These are phyloP conservation scores for Mucor mucedo DNA, from an alignment of 371 early-diverging fungal species.

Conservation along the genomic window DNA sequence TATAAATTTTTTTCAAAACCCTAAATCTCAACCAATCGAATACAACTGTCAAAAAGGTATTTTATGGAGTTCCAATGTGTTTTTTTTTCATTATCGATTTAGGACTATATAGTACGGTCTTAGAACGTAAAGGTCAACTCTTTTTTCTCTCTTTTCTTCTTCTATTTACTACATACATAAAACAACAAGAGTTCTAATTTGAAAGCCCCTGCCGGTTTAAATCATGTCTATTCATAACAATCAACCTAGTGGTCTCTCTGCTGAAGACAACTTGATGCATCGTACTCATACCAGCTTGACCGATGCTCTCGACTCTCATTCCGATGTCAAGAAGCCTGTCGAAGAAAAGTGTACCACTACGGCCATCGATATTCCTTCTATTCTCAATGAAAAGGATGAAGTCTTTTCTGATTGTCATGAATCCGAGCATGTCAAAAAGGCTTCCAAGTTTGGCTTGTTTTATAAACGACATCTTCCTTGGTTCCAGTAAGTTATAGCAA, in stretches of 20 bases:
- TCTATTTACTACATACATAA: too few relatives aligned
- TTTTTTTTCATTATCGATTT: too few relatives aligned
- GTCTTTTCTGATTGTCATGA: slow-evolving; percentile 12
- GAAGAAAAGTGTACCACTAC: slow-evolving; percentile 17
- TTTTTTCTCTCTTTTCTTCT: too few relatives aligned
- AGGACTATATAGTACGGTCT: too few relatives aligned
- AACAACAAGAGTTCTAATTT: too few relatives aligned
- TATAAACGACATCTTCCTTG: slow-evolving; percentile 15
- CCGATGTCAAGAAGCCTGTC: slow-evolving; percentile 10
- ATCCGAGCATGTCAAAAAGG: slow-evolving; percentile 22
- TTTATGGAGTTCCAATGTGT: too few relatives aligned
- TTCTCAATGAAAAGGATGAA: slow-evolving; percentile 11
- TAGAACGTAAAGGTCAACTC: too few relatives aligned
- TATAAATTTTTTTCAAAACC: too few relatives aligned
- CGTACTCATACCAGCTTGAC: slow-evolving; percentile 16
- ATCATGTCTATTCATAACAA: neutral
- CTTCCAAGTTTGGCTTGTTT: slow-evolving; percentile 6
- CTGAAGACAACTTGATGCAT: neutral
- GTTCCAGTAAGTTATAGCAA: slow-evolving; percentile 10
- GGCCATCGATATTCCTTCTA: slow-evolving; percentile 19
- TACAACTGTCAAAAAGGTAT: too few relatives aligned
- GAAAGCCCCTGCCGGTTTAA: neutral
- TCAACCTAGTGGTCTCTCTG: neutral
- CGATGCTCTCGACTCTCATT: slow-evolving; percentile 12
- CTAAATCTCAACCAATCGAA: too few relatives aligned